phyloP scores from a whole-genome alignment of 306 rosid species.

The Crotalaria pallida region DNA sequence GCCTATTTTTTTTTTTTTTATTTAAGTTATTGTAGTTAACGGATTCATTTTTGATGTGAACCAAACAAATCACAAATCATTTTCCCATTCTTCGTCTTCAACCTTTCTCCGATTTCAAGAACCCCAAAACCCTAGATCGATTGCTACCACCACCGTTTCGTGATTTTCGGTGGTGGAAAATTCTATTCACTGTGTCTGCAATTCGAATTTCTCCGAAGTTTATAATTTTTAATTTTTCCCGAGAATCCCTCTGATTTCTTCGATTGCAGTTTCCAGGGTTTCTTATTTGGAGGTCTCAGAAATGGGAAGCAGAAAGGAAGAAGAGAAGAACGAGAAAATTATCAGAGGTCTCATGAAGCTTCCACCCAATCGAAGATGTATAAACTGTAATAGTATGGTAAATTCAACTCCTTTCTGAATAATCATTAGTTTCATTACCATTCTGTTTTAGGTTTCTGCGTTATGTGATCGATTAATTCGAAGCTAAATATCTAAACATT shows the following conservation, averaged over 20 bases:
- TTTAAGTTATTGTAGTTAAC: not conserved
- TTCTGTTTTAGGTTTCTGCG: not conserved
- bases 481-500: not conserved
- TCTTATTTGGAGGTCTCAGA: not conserved
- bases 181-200: not conserved
- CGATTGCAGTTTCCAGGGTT: constrained; percentile 23
- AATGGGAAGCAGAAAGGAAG: constrained; percentile 76
- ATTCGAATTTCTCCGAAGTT: not conserved
- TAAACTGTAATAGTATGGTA: constrained; percentile 83
- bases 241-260: constrained; percentile 2
- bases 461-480: not conserved
- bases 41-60: constrained; percentile 9
- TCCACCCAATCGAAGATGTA: constrained; percentile 84
- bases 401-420: not conserved
- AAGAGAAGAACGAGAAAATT: constrained; percentile 77
- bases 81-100: constrained; percentile 19
- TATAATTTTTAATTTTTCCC: not conserved
- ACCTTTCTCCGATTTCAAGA: constrained; percentile 16
- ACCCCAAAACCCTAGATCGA: constrained; percentile 30
- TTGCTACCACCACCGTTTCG: not conserved
- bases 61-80: constrained; percentile 9
- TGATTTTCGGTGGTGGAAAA: constrained; percentile 4
- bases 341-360: constrained; percentile 95
- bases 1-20: not conserved
- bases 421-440: not conserved